Evolutionary conservation across 768 basidiomycete species (phyloP).

Genomic region (Hericium erinaceus): DNA sequence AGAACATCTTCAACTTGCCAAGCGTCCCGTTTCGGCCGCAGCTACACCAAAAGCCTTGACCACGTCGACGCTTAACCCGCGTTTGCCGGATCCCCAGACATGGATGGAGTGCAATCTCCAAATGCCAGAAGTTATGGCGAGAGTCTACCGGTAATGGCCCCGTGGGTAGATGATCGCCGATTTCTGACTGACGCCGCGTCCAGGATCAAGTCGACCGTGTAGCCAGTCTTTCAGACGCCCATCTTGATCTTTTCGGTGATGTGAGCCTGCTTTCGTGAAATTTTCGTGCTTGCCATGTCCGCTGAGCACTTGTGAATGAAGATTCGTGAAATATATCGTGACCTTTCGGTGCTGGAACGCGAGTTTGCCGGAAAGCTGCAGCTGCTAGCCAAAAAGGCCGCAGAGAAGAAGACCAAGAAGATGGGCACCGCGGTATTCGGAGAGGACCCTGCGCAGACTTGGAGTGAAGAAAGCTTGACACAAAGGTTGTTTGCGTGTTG

Average conservation of each 20-base stretch:
- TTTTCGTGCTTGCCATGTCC: too few species aligned
- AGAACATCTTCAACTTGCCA: too few species aligned
- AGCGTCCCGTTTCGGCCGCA: too few species aligned
- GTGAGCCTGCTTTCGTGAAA: conserved; percentile 2
- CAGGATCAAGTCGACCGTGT: conserved; percentile 14
- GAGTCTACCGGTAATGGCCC: conserved; percentile 11
- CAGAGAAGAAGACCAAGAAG: conserved; percentile 61
- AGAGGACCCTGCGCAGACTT: conserved; percentile 55
- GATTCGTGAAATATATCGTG: conserved; percentile 67
- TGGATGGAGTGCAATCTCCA: neutral
- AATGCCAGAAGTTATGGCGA: conserved; percentile 13
- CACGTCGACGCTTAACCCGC: too few species aligned
- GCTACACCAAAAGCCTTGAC: too few species aligned
- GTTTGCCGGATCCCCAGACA: too few species aligned
- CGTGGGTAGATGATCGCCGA: too few species aligned
- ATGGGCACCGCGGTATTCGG: conserved; percentile 51
- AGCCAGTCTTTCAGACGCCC: conserved; percentile 16
- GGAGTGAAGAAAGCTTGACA: conserved; percentile 40
- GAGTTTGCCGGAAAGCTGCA: conserved; percentile 74
- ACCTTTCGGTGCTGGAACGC: conserved; percentile 59
- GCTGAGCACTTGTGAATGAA: conserved; percentile 19
- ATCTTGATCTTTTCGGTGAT: conserved; percentile 9
- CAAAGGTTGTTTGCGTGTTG: conserved; percentile 36
- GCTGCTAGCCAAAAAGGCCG: conserved; percentile 51
- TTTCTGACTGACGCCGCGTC: neutral